These are phyloP conservation scores for Graphiopsis chlorocephala DNA, from an alignment of 2,329 filamentous ascomycete genomes.

Conservation along the genomic window DNA sequence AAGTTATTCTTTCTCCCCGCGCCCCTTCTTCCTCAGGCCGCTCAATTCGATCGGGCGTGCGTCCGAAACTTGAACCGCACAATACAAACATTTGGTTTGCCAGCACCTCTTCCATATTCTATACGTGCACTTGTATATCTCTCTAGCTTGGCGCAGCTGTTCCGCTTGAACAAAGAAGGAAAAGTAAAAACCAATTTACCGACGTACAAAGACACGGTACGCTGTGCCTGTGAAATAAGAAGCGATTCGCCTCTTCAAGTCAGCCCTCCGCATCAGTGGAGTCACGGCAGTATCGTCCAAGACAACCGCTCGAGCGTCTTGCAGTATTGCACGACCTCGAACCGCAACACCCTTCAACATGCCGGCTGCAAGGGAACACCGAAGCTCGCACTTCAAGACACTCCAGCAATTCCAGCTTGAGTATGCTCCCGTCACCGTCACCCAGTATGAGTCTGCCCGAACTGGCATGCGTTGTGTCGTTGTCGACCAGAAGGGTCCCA, in stretches of 20 bases:
- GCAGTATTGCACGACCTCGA: background rate
- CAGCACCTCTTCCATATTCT: background rate
- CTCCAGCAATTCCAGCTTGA: conserved; percentile 84
- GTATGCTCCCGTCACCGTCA: conserved; percentile 84
- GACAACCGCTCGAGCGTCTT: background rate
- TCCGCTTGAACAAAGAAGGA: background rate
- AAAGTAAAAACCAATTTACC: background rate
- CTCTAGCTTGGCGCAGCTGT: background rate
- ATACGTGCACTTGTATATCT: background rate
- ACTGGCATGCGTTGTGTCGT: conserved; percentile 95
- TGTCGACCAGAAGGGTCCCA: conserved; percentile 89
- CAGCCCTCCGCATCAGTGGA: conserved; percentile 1
- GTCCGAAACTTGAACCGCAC: background rate
- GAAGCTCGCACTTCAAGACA: conserved; percentile 67
- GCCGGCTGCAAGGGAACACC: conserved; percentile 34
- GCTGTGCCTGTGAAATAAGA: background rate
- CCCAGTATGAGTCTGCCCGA: conserved; percentile 91
- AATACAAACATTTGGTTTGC: background rate
- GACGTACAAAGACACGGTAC: background rate
- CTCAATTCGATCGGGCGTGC: background rate
- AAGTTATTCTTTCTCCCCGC: background rate
- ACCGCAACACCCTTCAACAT: conserved; percentile 18
- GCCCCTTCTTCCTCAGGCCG: background rate
- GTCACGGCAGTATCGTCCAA: background rate
- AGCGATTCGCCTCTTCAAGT: conserved; percentile 5